Evolutionary conservation across 1,284 basidiomycete genomes (phyloP), one percentile per base, ranked within the genome.

Genomic region (Ustilago cynodontis): DNA sequence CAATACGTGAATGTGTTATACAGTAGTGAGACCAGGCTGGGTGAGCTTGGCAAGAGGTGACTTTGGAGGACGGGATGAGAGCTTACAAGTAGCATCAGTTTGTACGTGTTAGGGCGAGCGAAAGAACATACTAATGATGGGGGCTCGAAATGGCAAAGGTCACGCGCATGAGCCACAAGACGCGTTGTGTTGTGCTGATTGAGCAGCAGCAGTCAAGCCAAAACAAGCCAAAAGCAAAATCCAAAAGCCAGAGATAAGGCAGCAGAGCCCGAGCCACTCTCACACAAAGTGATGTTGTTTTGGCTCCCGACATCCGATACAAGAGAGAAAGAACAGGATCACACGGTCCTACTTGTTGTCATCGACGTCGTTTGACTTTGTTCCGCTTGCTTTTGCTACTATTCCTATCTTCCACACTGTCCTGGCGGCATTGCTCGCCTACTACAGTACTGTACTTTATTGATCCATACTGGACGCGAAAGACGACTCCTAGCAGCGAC

Each of bases 91-190:
- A n/a, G n/a, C n/a, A n/a, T n/a, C n/a, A n/a, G n/a, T n/a, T n/a
- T n/a, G n/a, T n/a, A n/a, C n/a, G n/a, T n/a, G 11, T 33, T 33
- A 33, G 31, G 11, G 31, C 5, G 31, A 33, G 31, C 5, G 31
- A 33, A 11, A 33, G 31, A 33, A n/a, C n/a, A n/a, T n/a, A n/a
- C n/a, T n/a, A n/a, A n/a, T n/a, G n/a, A n/a, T n/a, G n/a, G n/a
- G n/a, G n/a, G n/a, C n/a, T n/a, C n/a, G 58, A 43, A 64, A 39
- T 31, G 37, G 14, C 35, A 37, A 9, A 58, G 47, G 58, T 59
- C 58, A 59, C 58, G 58, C 47, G 58, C 31, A 29, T 22, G 31
- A 33, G 5, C 31, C 31, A 28, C 18, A 20, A 50, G 58, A 59
- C 47, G 58, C 58, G 58, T 59, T 22, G 20, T 43, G 41, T 20